A percentile compares a stretch with the other conserved stretches of the same genome.
Conservation (phyloP, 108 stramenopile species). For the Cyclotella atomus region DNA sequence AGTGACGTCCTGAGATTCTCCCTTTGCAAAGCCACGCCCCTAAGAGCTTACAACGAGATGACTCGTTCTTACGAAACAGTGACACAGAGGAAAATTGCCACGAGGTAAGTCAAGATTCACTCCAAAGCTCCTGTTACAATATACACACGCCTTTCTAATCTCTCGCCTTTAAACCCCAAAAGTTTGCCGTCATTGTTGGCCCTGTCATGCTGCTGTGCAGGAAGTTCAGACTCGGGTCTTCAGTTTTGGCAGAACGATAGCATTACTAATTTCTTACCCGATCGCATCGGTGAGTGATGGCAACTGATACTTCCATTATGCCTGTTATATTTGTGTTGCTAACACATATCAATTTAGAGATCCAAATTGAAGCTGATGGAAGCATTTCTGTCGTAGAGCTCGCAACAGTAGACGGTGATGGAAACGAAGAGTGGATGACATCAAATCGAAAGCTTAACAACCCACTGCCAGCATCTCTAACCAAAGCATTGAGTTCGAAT, state of each 20-base stretch:
- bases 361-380: conserved; percentile 64
- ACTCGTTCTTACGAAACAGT: conserved; percentile 82
- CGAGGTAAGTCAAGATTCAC: conserved; percentile 17
- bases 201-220: conserved; percentile 81
- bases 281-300: too few species aligned
- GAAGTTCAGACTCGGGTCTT: conserved; percentile 66
- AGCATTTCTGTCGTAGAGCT: conserved; percentile 67
- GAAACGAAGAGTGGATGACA: conserved; percentile 46
- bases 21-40: conserved; percentile 74
- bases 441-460: conserved; percentile 39
- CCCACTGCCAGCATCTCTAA: conserved; percentile 47
- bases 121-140: too few species aligned
- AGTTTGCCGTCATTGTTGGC: conserved; percentile 68
- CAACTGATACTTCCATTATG: too few species aligned
- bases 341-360: too few species aligned
- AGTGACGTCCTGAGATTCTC: conserved; percentile 73
- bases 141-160: too few species aligned
- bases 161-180: not conserved
- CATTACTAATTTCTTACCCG: conserved; percentile 68
- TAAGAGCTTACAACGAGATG: conserved; percentile 77
- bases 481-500: not conserved
- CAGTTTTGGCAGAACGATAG: conserved; percentile 65
- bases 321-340: too few species aligned
- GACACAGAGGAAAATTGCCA: conserved; percentile 79
- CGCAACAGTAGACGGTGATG: conserved; percentile 37